Evolutionary conservation across 2,329 filamentous ascomycete genomes (phyloP).

Genomic region (Aspergillus quadrilineatus): DNA sequence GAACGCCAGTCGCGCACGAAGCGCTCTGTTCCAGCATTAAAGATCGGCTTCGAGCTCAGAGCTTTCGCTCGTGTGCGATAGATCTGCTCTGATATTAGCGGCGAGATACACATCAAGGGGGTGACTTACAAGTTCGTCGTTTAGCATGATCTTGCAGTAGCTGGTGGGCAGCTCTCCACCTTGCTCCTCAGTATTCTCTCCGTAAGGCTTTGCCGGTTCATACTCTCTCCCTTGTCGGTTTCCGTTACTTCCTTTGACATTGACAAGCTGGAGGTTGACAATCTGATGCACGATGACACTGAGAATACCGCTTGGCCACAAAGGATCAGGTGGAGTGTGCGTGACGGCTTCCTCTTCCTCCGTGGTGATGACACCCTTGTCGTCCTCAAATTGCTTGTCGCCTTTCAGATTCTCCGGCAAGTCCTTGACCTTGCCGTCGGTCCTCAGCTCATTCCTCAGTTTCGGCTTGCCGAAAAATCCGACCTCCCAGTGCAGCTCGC

Average conservation of each 20-base stretch:
- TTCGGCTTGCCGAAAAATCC: conserved; percentile 91
- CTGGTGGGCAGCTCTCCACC: conserved; percentile 77
- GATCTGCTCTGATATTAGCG: conserved; percentile 45
- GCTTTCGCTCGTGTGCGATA: conserved; percentile 96
- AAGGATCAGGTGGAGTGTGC: conserved; percentile 89
- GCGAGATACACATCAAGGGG: not conserved
- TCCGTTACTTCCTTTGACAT: conserved; percentile 80
- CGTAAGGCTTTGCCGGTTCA: conserved; percentile 80
- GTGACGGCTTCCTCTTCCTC: conserved; percentile 79
- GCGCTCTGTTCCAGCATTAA: conserved; percentile 91
- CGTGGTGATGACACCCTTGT: conserved; percentile 75
- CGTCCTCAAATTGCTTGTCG: conserved; percentile 76
- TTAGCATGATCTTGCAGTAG: conserved; percentile 89
- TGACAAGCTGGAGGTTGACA: conserved; percentile 87
- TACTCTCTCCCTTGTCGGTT: conserved; percentile 82
- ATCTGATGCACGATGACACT: conserved; percentile 90
- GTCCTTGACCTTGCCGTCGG: conserved; percentile 78
- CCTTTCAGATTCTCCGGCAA: conserved; percentile 73
- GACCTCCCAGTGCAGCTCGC: conserved; percentile 92
- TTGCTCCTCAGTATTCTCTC: conserved; percentile 83
- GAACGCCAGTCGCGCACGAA: conserved; percentile 94
- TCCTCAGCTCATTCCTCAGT: conserved; percentile 78
- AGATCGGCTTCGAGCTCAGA: conserved; percentile 90
- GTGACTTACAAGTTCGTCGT: conserved; percentile 69
- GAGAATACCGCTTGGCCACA: conserved; percentile 90